Evolutionary conservation across 805 yeast species (phyloP).

Genomic region (Komagataella kurtzmanii): DNA sequence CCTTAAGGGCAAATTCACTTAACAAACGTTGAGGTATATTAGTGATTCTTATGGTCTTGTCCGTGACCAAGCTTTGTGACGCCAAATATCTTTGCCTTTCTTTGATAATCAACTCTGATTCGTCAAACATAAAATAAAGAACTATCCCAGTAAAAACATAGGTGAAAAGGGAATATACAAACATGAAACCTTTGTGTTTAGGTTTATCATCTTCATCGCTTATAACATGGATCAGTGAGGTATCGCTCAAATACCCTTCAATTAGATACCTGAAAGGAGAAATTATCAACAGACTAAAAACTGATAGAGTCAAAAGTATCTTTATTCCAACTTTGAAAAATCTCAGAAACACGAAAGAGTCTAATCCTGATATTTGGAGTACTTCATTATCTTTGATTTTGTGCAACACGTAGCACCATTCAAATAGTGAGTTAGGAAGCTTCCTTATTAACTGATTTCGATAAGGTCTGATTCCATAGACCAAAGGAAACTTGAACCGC

Average conservation of each 20-base stretch:
- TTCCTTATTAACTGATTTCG: conserved; percentile 28
- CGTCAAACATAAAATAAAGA: conserved; percentile 28
- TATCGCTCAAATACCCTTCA: conserved; percentile 31
- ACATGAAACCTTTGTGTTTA: conserved; percentile 18
- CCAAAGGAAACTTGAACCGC: conserved; percentile 40
- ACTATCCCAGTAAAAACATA: conserved; percentile 37
- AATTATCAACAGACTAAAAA: conserved; percentile 32
- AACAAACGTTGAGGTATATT: conserved; percentile 37
- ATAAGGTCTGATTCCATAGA: conserved; percentile 41
- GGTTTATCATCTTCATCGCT: background rate
- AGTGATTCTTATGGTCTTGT: conserved; percentile 40
- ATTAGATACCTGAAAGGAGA: conserved; percentile 39
- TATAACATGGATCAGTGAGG: conserved; percentile 23
- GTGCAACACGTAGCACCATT: conserved; percentile 38
- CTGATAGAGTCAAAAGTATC: conserved; percentile 26
- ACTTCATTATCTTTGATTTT: conserved; percentile 35
- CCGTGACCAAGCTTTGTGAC: conserved; percentile 44
- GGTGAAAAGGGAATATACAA: conserved; percentile 44
- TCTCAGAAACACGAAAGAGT: conserved; percentile 44
- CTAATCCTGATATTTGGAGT: conserved; percentile 42
- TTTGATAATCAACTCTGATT: conserved; percentile 33
- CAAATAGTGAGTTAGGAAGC: conserved; percentile 33
- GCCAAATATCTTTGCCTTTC: conserved; percentile 46
- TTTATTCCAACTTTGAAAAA: conserved; percentile 44
- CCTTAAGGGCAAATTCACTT: conserved; percentile 27